Evolutionary conservation across 345 rosid species (phyloP), one percentile per base, ranked within the genome.

Genomic region (Pistacia integerrima): DNA sequence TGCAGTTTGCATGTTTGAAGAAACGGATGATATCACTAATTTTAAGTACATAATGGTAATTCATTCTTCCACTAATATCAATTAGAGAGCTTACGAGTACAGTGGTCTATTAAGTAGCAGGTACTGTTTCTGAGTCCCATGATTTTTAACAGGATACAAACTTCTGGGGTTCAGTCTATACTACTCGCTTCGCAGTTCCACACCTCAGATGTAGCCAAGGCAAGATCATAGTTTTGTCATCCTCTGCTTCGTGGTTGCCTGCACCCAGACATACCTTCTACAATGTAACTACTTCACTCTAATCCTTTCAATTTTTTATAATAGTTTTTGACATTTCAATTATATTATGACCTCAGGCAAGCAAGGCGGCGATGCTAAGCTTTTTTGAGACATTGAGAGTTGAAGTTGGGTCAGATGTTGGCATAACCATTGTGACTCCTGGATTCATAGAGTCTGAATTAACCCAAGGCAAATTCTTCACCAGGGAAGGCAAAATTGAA

Each of bases 131-230:
- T 41, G 44, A 41, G 44, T 41, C 44, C 44, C 44, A 5, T 12
- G 57, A 1, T 14, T 51, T 11, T 16, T 54, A 13, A 9, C 70
- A 91, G 93, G 92, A 90, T 46, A 84, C 76, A 5, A 90, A 91
- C 49, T 93, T 93, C 67, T 90, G 92, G 92, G 98, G 93, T 18
- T 79, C 89, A 0, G 91, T 83, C 13, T 86, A 88, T n/a, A 73
- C 82, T 41, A 80, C 91, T 48, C 74, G 79, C 35, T 86, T 82
- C 64, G 97, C 92, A 20, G 74, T 89, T 78, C 93, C 92, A 0
- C 85, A 91, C 73, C 85, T 90, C 18, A 79, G 82, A 80, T 73
- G 80, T 61, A 88, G 79, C 72, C 75, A 62, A 74, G 94, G 97
- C 22, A 89, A 84, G 80, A 89, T 91, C 14, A 75, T 87, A 44